Percentiles rank a stretch among this genome's conserved stretches.
Conservation (phyloP, 2,329 filamentous ascomycete species). For the Neurospora crassa region DNA sequence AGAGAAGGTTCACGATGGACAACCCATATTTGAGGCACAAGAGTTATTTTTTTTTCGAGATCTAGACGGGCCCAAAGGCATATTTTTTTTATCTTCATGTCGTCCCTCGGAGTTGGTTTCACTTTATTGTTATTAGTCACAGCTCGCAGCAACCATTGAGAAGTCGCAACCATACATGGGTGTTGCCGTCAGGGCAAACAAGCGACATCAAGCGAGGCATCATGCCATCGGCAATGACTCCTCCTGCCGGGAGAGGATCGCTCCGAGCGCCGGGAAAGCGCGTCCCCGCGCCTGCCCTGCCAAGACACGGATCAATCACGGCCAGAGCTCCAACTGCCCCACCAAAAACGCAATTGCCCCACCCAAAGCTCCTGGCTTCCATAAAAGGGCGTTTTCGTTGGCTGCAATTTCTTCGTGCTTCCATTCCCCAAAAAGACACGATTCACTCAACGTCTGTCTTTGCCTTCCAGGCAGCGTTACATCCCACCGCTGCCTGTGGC, state of each 20-base stretch:
- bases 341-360: slow-evolving; percentile 1
- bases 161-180: not conserved
- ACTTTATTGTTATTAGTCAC: not conserved
- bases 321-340: slow-evolving; percentile 13
- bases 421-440: slow-evolving; percentile 18
- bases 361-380: slow-evolving; percentile 4
- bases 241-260: not conserved
- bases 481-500: slow-evolving; percentile 9
- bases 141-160: not conserved
- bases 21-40: not conserved
- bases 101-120: not conserved
- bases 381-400: slow-evolving; percentile 13
- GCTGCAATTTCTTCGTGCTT: slow-evolving; percentile 13
- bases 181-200: not conserved
- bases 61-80: not conserved
- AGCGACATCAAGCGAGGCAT: not conserved
- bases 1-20: not conserved
- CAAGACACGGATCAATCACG: slow-evolving; percentile 4
- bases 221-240: not conserved
- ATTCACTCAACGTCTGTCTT: slow-evolving; percentile 16
- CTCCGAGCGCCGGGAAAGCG: not conserved
- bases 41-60: not conserved
- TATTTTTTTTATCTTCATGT: not conserved
- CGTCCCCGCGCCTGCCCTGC: not conserved
- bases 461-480: slow-evolving; percentile 2